Base-by-base conservation (phyloP, 805 yeast genomes). In the Candida nanaspora region DNA sequence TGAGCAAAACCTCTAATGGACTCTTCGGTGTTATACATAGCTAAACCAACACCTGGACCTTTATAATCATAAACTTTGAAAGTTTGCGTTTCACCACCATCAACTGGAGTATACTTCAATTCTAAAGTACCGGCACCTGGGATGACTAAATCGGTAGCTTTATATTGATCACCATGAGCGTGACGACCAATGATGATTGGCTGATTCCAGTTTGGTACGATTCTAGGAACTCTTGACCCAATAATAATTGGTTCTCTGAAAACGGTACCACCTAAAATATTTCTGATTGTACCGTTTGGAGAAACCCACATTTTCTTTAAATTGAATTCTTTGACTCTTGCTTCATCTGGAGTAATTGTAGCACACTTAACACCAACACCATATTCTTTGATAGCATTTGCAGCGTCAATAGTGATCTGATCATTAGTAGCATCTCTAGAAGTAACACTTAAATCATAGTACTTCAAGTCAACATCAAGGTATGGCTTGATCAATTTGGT, bases 341-440 rank as follows among this genome's bases (percentile, higher is more conserved):
- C 78, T 59, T 84, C 91, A 60, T 84, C 91, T 2, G 91, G 93
- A 2, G 91, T 84, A 52, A 84, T 84, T 15, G 91, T 84, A 38
- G 93, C 91, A 72, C 91, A 84, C 61, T 84, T 84, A 51, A 84
- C 72, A 56, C 88, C 91, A 20, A 84, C 91, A 46, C 88, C 89
- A 50, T 78, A 79, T 59, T 83, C 57, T 56, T 72, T 71, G 50
- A 80, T 83, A 25, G 89, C 91, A 46, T 79, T 69, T 18, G 91
- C 91, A 4, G 91, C 83, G 49, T 84, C 91, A 37, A 70, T 54
- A n/a, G 93, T 84, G 51, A 84, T 74, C 59, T 80, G 70, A 59
- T 84, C 93, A 45, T 79, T 68, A 27, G 91, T 82, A 27, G 70
- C 64, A 56, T 84, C 91, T 65, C 93, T 70, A 44, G 76, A 67